These are phyloP conservation scores for Arthrobotrys conoides DNA, from an alignment of 2,329 filamentous ascomycete species.

Conservation along the genomic window DNA sequence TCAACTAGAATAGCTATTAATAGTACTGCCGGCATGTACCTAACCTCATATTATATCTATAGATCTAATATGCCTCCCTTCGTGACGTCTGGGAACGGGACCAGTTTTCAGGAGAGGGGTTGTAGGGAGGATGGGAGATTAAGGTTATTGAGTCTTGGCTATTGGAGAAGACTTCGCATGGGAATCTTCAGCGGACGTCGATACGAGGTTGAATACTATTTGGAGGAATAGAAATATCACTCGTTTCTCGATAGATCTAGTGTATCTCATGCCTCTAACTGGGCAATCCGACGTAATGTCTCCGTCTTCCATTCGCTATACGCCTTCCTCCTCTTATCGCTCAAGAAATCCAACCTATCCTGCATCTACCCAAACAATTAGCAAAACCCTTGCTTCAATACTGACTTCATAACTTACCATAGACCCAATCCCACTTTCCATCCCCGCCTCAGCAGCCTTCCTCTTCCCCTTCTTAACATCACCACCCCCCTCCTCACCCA, in stretches of 20 bases:
- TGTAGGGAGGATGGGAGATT: neutral
- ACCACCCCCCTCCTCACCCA: constrained; percentile 29
- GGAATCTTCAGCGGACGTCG: neutral
- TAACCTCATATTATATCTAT: too few relatives aligned
- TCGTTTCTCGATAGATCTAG: neutral
- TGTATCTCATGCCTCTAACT: constrained; percentile 67
- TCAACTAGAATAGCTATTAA: too few relatives aligned
- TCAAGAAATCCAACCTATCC: constrained; percentile 79
- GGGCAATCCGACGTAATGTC: constrained; percentile 73
- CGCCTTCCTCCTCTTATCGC: constrained; percentile 74
- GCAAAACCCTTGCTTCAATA: neutral
- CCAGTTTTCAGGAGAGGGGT: neutral
- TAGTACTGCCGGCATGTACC: too few relatives aligned
- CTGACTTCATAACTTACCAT: constrained; percentile 31
- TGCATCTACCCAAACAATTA: constrained; percentile 69
- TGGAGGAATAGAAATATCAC: neutral
- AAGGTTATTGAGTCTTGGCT: neutral
- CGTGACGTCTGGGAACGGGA: too few relatives aligned
- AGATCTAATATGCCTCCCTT: too few relatives aligned
- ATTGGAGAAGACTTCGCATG: neutral
- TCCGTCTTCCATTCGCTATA: constrained; percentile 76
- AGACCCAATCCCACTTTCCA: constrained; percentile 56
- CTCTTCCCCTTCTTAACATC: constrained; percentile 26
- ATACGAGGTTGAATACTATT: neutral
- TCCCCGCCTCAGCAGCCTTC: constrained; percentile 28